phyloP scores from a whole-genome alignment of 345 rosid species.

The Isatis tinctoria region DNA sequence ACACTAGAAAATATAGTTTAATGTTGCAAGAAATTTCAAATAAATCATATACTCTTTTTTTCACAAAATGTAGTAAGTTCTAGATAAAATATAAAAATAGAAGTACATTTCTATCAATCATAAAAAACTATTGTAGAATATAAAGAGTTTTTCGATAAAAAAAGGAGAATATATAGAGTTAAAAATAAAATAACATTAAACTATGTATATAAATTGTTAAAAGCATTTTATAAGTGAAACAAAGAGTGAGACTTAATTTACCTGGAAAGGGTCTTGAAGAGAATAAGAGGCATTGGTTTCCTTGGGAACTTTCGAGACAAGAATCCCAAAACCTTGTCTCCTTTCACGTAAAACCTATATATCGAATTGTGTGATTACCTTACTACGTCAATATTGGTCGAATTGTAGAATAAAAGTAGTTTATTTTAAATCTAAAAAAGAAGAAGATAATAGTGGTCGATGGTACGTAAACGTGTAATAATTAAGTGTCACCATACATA shows the following conservation, averaged over 20 bases:
- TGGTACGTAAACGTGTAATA: neutral
- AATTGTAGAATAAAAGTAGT: neutral
- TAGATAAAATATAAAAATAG: too few species aligned
- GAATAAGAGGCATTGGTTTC: constrained; percentile 88
- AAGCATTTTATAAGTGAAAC: too few species aligned
- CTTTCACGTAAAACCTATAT: constrained; percentile 76
- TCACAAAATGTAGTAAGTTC: too few species aligned
- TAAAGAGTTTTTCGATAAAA: too few species aligned
- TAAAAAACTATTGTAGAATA: too few species aligned
- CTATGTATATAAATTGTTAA: too few species aligned
- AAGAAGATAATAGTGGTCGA: neutral
- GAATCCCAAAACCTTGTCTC: constrained; percentile 84
- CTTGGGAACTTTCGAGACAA: constrained; percentile 81
- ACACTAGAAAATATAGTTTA: neutral
- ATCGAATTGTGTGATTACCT: neutral
- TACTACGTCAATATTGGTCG: neutral
- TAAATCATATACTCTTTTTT: too few species aligned
- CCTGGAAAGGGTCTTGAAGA: constrained; percentile 86
- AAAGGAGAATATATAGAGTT: too few species aligned
- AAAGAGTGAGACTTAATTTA: neutral
- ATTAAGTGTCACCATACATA: constrained; percentile 23
- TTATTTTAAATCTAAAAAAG: neutral
- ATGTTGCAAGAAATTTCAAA: neutral
- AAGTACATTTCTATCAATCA: too few species aligned
- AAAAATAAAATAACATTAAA: too few species aligned